Base-by-base conservation (phyloP, 495 filamentous ascomycete genomes). In the Darksidea phi region DNA sequence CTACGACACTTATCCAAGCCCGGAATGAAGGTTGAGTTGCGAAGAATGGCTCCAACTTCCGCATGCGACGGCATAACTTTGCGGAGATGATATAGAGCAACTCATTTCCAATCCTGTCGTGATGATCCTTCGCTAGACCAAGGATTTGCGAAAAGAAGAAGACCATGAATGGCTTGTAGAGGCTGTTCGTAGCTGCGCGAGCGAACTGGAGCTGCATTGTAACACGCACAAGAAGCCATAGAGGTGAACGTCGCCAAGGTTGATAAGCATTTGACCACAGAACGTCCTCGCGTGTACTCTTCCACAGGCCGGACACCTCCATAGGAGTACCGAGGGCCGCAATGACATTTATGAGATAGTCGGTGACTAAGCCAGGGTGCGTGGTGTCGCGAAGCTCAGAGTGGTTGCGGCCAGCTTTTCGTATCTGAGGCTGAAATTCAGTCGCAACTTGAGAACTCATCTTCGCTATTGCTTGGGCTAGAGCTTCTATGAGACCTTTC, bases 251-350 rank as follows among this genome's bases (percentile, higher is more conserved):
- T 8, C 77, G 76, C 79, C 84, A 88, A 0, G 83, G 83, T 0
- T 64, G 45, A 0, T 24, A 17, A 13, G 67, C 62, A 21, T 78
- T 42, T 1, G 68, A 1, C 79, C 78, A 87, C 23, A 80, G 45
- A 0, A 86, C 79, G 24, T 87, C 82, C 52, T 89, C 84, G 10
- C 82, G 76, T 15, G 81, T 86, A 48, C 79, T 75, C 64, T 88
- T 89, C n/a, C 58, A 48, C 6, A 87, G 73, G 1, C 74, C 70
- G 5, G 48, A 4, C 0, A 72, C 68, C 0, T 71, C 54, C 0
- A 69, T 48, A 6, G 59, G 59, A 0, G 37, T n/a, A 1, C 81
- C 82, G 1, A 78, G 46, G 5, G 76, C 77, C 2, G 67, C 61
- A 6, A 89, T 57, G 25, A 82, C 66, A 0, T 74, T 73, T 2